These are phyloP conservation scores for Rhizomucor miehei DNA, from an alignment of 371 early-diverging fungal genomes.

Conservation along the genomic window DNA sequence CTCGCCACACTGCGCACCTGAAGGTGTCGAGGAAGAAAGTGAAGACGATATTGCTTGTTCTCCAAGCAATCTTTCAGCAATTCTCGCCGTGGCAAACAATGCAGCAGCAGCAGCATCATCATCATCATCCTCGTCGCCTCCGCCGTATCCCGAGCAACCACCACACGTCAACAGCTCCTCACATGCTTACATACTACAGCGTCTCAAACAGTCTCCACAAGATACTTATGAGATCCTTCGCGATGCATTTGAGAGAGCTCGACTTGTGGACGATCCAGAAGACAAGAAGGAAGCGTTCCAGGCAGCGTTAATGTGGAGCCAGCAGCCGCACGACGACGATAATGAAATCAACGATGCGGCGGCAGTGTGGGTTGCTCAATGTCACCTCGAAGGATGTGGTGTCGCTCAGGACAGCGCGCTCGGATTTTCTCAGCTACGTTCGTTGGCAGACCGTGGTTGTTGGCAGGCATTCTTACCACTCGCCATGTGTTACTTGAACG, in stretches of 20 bases:
- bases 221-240: slow-evolving; percentile 13
- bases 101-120: no score
- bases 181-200: not conserved
- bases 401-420: slow-evolving; percentile 17
- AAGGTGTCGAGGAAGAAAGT: not conserved
- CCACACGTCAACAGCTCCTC: not conserved
- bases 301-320: slow-evolving; percentile 28
- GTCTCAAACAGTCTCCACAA: not conserved
- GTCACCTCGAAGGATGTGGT: slow-evolving; percentile 43
- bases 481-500: slow-evolving; percentile 37
- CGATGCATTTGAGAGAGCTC: slow-evolving; percentile 17
- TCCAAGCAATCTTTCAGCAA: no score
- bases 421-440: slow-evolving; percentile 29
- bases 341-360: slow-evolving; percentile 17
- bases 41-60: not conserved
- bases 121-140: slow-evolving; percentile 1
- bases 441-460: slow-evolving; percentile 24
- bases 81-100: not conserved
- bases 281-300: slow-evolving; percentile 28
- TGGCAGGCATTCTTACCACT: slow-evolving; percentile 43
- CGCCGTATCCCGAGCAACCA: not conserved
- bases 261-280: slow-evolving; percentile 12
- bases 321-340: slow-evolving; percentile 12
- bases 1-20: slow-evolving; percentile 5
- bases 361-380: slow-evolving; percentile 38